phyloP scores from a whole-genome alignment of 2,329 filamentous ascomycete genomes.

The Ascochyta pisi region DNA sequence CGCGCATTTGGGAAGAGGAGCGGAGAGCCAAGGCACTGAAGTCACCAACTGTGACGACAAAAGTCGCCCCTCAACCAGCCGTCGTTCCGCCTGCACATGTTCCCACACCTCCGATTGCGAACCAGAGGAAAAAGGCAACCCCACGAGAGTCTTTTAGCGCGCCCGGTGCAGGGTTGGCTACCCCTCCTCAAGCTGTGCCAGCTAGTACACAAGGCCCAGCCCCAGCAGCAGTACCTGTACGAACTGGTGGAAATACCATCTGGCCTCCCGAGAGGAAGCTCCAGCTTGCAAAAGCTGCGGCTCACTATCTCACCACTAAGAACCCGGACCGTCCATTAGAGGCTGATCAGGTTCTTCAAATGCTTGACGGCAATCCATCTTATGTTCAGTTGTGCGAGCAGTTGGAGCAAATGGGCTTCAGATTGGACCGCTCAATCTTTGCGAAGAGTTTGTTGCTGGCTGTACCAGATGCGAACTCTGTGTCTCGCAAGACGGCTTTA shows the following conservation, averaged over 20 bases:
- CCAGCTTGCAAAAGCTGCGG: slow-evolving; percentile 58
- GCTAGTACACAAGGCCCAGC: slow-evolving; percentile 11
- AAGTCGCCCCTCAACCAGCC: slow-evolving; percentile 29
- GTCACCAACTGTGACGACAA: slow-evolving; percentile 33
- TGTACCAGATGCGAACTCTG: slow-evolving; percentile 52
- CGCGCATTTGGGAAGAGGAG: slow-evolving; percentile 64
- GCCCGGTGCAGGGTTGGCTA: slow-evolving; percentile 10
- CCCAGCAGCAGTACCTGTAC: slow-evolving; percentile 11
- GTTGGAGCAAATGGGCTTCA: slow-evolving; percentile 58
- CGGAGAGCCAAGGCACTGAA: slow-evolving; percentile 46
- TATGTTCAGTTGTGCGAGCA: slow-evolving; percentile 63
- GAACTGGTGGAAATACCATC: slow-evolving; percentile 45
- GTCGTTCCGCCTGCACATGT: slow-evolving; percentile 14
- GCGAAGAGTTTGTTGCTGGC: slow-evolving; percentile 59
- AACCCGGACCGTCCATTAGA: slow-evolving; percentile 53
- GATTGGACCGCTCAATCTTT: slow-evolving; percentile 60
- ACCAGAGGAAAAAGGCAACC: slow-evolving; percentile 31
- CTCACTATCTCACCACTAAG: slow-evolving; percentile 54
- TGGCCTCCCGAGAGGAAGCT: slow-evolving; percentile 62
- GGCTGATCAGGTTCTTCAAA: slow-evolving; percentile 51
- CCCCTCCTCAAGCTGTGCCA: slow-evolving; percentile 6
- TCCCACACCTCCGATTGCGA: slow-evolving; percentile 24
- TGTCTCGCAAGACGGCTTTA: slow-evolving; percentile 26
- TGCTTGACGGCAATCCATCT: slow-evolving; percentile 62
- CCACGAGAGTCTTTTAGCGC: slow-evolving; percentile 22